Conservation (phyloP, 2,329 filamentous ascomycete genomes). For the Cadophora sp. region DNA sequence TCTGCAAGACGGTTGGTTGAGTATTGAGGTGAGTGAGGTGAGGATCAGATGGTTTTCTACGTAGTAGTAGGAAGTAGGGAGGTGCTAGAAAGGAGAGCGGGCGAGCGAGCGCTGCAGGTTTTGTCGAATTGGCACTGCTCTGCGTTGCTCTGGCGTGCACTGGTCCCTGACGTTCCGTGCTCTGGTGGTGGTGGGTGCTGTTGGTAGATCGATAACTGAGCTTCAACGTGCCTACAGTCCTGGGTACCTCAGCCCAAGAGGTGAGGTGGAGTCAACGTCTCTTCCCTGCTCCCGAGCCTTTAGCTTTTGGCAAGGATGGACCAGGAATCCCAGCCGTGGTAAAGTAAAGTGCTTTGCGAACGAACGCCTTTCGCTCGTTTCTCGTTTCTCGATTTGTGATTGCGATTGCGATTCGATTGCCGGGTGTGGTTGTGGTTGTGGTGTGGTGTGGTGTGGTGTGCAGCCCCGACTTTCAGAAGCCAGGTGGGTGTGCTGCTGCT, state of each 20-base stretch:
- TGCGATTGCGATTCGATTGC: neutral
- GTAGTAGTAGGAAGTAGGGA: neutral
- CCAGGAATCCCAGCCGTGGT: conserved; percentile 9
- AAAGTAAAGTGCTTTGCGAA: neutral
- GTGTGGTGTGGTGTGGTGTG: conserved; percentile 4
- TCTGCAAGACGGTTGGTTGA: neutral
- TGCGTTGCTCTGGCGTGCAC: too few relatives aligned
- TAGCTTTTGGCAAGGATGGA: conserved; percentile 8
- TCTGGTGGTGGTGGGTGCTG: too few relatives aligned
- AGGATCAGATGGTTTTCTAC: neutral
- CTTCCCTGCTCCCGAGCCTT: conserved; percentile 17
- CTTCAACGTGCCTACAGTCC: too few relatives aligned
- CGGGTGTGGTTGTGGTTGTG: neutral
- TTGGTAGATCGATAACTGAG: too few relatives aligned
- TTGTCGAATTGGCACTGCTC: too few relatives aligned
- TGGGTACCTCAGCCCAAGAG: neutral
- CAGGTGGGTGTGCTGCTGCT: neutral
- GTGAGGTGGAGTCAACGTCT: neutral
- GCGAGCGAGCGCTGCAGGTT: too few relatives aligned
- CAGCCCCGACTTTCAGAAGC: conserved; percentile 1
- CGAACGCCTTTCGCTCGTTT: neutral
- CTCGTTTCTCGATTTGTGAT: too few relatives aligned
- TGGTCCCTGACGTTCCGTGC: too few relatives aligned
- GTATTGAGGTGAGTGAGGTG: neutral
- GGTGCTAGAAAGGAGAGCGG: too few relatives aligned